Evolutionary conservation across 352 stramenopile genomes (phyloP).

Genomic region (Phytopythium cucurbitacearum): DNA sequence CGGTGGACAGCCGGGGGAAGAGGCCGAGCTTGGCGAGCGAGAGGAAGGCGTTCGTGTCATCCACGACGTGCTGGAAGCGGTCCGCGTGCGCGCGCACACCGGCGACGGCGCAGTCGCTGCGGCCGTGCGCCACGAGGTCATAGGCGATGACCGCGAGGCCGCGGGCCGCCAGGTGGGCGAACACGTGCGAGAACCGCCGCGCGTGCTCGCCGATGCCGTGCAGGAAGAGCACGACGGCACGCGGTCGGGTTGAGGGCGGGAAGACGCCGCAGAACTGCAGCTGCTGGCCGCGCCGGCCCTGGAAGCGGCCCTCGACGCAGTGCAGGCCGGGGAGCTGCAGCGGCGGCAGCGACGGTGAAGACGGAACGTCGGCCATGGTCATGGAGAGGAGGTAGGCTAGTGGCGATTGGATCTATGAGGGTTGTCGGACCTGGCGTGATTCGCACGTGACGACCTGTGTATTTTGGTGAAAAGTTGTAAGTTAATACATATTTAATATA

Average conservation of each 20-base stretch:
- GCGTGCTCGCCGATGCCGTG: conserved; percentile 66
- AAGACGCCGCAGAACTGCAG: conserved; percentile 63
- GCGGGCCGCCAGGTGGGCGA: conserved; percentile 26
- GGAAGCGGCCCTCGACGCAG: conserved; percentile 30
- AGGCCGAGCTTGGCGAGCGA: conserved; percentile 32
- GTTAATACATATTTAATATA: too few species aligned
- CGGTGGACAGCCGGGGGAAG: conserved; percentile 25
- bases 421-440: too few species aligned
- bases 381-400: too few species aligned
- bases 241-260: conserved; percentile 22
- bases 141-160: conserved; percentile 59
- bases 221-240: conserved; percentile 57
- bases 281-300: conserved; percentile 37
- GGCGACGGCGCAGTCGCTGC: conserved; percentile 39
- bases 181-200: conserved; percentile 58
- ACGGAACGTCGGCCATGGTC: too few species aligned
- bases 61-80: conserved; percentile 56
- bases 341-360: too few species aligned
- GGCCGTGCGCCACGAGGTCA: conserved; percentile 55
- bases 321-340: too few species aligned
- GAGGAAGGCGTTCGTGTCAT: conserved; percentile 67
- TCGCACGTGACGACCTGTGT: too few species aligned
- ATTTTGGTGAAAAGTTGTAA: too few species aligned
- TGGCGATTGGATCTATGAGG: too few species aligned
- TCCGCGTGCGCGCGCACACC: conserved; percentile 37